These are phyloP conservation scores for Sporothrix mexicana DNA, from an alignment of 2,329 filamentous ascomycete species.

Conservation along the genomic window DNA sequence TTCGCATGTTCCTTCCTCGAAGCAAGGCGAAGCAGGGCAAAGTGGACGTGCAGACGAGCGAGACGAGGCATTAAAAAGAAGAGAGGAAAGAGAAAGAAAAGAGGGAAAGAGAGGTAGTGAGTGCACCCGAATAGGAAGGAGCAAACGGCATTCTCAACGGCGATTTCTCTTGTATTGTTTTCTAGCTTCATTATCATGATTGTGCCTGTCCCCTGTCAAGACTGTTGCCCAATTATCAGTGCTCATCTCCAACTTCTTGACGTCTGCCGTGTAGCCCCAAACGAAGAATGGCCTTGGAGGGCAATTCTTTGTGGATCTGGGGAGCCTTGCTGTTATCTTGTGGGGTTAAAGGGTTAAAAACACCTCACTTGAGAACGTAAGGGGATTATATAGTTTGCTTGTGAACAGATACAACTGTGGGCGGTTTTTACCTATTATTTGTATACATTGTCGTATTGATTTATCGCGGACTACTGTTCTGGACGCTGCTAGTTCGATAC, in stretches of 20 bases:
- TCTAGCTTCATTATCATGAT: background rate
- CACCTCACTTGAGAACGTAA: background rate
- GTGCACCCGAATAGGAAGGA: slow-evolving; percentile 26
- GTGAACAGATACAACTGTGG: background rate
- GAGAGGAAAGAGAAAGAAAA: background rate
- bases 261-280: background rate
- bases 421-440: background rate
- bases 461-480: background rate
- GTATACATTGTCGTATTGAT: background rate
- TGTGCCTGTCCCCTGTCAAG: background rate
- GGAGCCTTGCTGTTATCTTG: slow-evolving; percentile 17
- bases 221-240: background rate
- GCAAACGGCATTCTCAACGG: background rate
- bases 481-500: background rate
- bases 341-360: background rate
- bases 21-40: background rate
- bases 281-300: background rate
- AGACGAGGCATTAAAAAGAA: background rate
- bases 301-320: background rate
- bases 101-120: background rate
- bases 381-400: background rate
- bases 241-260: background rate
- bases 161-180: background rate
- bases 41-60: background rate
- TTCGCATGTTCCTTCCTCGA: background rate